Percentiles rank a stretch among this genome's conserved stretches.
phyloP scores from a whole-genome alignment of 1,284 basidiomycete species.

The Sutorius eximius region DNA sequence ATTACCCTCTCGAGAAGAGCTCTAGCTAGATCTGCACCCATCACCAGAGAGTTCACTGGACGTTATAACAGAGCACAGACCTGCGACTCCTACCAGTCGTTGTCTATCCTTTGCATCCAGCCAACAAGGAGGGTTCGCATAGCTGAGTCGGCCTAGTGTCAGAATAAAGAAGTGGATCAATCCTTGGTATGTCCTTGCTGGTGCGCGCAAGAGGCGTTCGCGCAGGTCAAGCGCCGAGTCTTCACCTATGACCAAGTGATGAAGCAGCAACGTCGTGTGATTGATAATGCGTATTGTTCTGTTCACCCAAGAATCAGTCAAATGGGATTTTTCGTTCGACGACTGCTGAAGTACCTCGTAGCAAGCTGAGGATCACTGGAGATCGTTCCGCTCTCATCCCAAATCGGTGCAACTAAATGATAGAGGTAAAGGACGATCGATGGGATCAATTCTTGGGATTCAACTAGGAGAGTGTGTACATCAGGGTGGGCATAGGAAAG shows the following conservation, averaged over 20 bases:
- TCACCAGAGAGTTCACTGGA: conserved; percentile 18
- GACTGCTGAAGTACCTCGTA: conserved; percentile 37
- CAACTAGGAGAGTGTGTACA: conserved; percentile 47
- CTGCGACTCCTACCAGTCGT: conserved; percentile 51
- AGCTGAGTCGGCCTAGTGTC: conserved; percentile 73
- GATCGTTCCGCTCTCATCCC: conserved; percentile 61
- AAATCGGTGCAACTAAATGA: conserved; percentile 53
- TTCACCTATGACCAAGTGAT: conserved; percentile 55
- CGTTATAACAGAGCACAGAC: conserved; percentile 38
- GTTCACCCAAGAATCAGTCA: conserved; percentile 6
- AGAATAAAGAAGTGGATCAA: conserved; percentile 77
- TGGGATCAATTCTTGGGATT: conserved; percentile 57
- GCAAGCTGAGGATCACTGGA: conserved; percentile 39
- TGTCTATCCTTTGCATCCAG: conserved; percentile 45
- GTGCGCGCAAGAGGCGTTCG: conserved; percentile 53
- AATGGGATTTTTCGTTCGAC: background rate
- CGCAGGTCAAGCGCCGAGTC: conserved; percentile 50
- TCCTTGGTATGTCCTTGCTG: conserved; percentile 58
- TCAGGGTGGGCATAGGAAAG: conserved; percentile 55
- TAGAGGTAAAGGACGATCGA: conserved; percentile 58
- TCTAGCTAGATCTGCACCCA: conserved; percentile 56
- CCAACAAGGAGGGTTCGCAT: conserved; percentile 66
- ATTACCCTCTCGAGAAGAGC: conserved; percentile 72
- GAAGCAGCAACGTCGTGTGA: conserved; percentile 56
- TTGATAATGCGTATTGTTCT: conserved; percentile 54